phyloP scores from a whole-genome alignment of 257 asterid species.

The Przewalskia tangutica region DNA sequence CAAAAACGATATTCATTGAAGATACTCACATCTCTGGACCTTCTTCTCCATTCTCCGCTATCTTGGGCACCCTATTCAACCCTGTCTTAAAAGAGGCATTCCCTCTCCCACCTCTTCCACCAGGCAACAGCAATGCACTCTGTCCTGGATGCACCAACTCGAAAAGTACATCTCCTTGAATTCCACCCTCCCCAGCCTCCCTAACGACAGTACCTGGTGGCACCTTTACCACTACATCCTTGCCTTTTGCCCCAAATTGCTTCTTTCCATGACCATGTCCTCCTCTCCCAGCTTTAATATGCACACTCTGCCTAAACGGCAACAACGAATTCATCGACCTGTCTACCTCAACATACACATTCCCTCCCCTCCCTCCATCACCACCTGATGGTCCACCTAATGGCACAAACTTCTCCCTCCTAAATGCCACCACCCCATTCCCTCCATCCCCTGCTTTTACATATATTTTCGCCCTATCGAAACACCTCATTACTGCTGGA shows the following conservation, averaged over 20 bases:
- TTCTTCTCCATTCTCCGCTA: slow-evolving; percentile 93
- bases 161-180: slow-evolving; percentile 36
- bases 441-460: slow-evolving; percentile 95
- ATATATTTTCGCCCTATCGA: slow-evolving; percentile 70
- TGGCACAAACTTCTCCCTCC: slow-evolving; percentile 93
- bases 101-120: slow-evolving; percentile 97
- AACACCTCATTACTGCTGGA: slow-evolving; percentile 97
- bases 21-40: slow-evolving; percentile 74
- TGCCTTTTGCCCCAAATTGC: slow-evolving; percentile 73
- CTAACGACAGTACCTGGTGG: slow-evolving; percentile 90
- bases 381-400: slow-evolving; percentile 97
- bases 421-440: slow-evolving; percentile 83
- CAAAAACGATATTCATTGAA: background rate
- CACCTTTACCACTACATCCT: slow-evolving; percentile 67
- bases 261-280: slow-evolving; percentile 77
- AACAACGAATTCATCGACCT: slow-evolving; percentile 72
- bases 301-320: slow-evolving; percentile 73
- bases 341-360: slow-evolving; percentile 71
- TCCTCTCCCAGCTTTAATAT: slow-evolving; percentile 87
- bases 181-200: slow-evolving; percentile 43
- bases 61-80: slow-evolving; percentile 74
- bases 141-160: slow-evolving; percentile 80
- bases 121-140: slow-evolving; percentile 68
- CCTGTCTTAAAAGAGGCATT: slow-evolving; percentile 80
- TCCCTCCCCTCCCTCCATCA: slow-evolving; percentile 98